Percentiles rank a stretch among this genome's conserved stretches.
phyloP scores from a whole-genome alignment of 2,329 filamentous ascomycete species.

The Epicoccum nigrum region DNA sequence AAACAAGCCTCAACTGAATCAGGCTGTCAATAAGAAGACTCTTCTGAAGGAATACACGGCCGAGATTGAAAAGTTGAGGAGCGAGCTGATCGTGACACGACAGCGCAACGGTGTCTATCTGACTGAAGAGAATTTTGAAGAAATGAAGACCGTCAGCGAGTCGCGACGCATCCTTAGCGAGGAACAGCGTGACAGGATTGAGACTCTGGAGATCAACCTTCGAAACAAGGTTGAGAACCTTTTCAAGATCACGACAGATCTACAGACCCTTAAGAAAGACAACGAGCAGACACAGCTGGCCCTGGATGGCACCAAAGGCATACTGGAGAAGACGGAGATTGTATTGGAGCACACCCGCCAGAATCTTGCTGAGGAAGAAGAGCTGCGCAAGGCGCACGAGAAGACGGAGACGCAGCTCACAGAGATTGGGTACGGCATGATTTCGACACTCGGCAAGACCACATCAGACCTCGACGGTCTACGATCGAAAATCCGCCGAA shows the following conservation, averaged over 20 bases:
- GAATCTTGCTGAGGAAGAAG: conserved; percentile 77
- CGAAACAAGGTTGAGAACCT: conserved; percentile 94
- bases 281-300: conserved; percentile 75
- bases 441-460: conserved; percentile 77
- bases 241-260: conserved; percentile 82
- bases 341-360: conserved; percentile 79
- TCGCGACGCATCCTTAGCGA: conserved; percentile 89
- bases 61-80: conserved; percentile 94
- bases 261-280: conserved; percentile 87
- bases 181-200: conserved; percentile 89
- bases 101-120: conserved; percentile 96
- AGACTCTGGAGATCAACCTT: conserved; percentile 87
- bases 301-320: conserved; percentile 78
- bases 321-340: conserved; percentile 87
- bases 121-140: conserved; percentile 85
- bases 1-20: conserved; percentile 96
- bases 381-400: conserved; percentile 82
- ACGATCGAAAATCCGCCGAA: conserved; percentile 84
- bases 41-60: conserved; percentile 85
- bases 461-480: conserved; percentile 81
- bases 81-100: conserved; percentile 88
- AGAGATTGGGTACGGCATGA: conserved; percentile 73
- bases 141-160: conserved; percentile 90
- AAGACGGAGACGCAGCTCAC: conserved; percentile 80
- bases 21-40: conserved; percentile 90